Conservation (phyloP, 2,329 filamentous ascomycete species). For the Diaporthe humulicola region DNA sequence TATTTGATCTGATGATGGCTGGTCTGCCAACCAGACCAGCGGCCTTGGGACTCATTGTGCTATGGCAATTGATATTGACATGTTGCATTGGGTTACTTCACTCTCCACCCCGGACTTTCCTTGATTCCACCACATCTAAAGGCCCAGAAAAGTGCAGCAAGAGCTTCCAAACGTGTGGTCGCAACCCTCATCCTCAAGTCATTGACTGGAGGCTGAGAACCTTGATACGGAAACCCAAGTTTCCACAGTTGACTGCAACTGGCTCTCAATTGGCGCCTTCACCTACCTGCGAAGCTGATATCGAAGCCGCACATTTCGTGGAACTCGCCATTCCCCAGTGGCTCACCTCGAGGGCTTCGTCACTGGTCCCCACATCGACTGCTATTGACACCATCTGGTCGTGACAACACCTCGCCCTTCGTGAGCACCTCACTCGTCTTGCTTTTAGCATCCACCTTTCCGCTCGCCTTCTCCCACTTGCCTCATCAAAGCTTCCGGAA, state of each 20-base stretch:
- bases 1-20: no score
- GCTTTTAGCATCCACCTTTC: accelerated
- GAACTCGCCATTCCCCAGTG: background rate
- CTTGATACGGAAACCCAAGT: background rate
- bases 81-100: no score
- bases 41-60: no score
- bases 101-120: no score
- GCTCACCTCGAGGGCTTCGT: background rate
- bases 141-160: background rate
- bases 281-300: background rate
- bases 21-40: no score
- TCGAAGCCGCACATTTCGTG: background rate
- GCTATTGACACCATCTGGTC: background rate
- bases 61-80: background rate
- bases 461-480: no score
- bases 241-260: background rate
- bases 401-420: background rate
- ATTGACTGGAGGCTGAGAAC: background rate
- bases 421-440: background rate
- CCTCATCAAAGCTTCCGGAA: background rate
- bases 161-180: background rate
- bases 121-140: background rate
- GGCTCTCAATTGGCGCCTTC: background rate
- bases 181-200: no score
- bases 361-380: background rate